phyloP scores from a whole-genome alignment of 1,284 basidiomycete species.

The Entoloma clypeatum region DNA sequence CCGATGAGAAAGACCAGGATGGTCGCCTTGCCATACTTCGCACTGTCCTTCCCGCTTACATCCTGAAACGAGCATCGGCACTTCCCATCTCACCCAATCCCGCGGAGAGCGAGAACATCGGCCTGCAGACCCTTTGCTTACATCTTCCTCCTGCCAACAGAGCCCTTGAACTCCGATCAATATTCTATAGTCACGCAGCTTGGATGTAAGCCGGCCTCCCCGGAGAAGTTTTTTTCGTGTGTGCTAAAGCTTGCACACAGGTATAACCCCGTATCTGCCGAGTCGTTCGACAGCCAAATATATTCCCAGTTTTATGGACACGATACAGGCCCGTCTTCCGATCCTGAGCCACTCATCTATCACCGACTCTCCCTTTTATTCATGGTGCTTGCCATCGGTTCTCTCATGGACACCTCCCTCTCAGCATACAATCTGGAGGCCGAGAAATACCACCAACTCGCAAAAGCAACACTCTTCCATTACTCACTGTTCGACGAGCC shows the following conservation, averaged over 20 bases:
- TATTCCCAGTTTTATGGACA: slow-evolving; percentile 60
- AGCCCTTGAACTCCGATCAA: slow-evolving; percentile 55
- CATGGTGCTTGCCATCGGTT: slow-evolving; percentile 72
- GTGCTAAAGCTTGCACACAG: slow-evolving; percentile 33
- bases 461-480: slow-evolving; percentile 68
- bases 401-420: slow-evolving; percentile 61
- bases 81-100: slow-evolving; percentile 58
- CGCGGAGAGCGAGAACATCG: slow-evolving; percentile 42
- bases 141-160: slow-evolving; percentile 60
- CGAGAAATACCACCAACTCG: slow-evolving; percentile 74
- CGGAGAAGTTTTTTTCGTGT: slow-evolving; percentile 10
- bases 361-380: slow-evolving; percentile 71
- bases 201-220: slow-evolving; percentile 59
- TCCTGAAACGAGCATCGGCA: slow-evolving; percentile 58
- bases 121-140: slow-evolving; percentile 58
- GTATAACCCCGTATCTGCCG: slow-evolving; percentile 68
- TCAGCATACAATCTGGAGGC: slow-evolving; percentile 71
- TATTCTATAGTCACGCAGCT: slow-evolving; percentile 66
- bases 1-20: slow-evolving; percentile 53
- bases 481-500: slow-evolving; percentile 70
- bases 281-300: slow-evolving; percentile 64
- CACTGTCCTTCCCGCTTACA: slow-evolving; percentile 53
- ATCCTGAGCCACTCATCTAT: slow-evolving; percentile 56
- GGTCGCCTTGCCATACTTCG: slow-evolving; percentile 47
- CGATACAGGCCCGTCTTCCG: slow-evolving; percentile 39